phyloP scores from a whole-genome alignment of 1,284 basidiomycete species.

The Ganoderma leucocontextum region DNA sequence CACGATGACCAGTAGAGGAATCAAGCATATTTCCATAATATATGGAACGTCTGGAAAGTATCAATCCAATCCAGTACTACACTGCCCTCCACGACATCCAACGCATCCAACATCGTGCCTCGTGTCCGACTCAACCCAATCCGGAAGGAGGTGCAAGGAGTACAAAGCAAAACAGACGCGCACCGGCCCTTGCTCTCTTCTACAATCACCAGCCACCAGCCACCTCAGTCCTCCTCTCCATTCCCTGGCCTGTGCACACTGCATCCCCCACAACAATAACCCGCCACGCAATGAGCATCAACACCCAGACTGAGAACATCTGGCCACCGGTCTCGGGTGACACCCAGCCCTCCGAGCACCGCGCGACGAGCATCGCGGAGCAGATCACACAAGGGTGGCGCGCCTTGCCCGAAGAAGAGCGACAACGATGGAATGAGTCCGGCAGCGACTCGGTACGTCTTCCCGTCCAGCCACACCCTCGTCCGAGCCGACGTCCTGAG shows the following conservation, averaged over 20 bases:
- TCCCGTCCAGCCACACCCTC: not conserved
- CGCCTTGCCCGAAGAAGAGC: not conserved
- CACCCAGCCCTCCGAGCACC: no score
- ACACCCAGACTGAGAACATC: not conserved
- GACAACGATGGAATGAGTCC: not conserved
- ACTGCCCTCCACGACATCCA: not conserved
- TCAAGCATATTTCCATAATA: not conserved
- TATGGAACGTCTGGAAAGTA: not conserved
- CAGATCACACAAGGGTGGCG: not conserved
- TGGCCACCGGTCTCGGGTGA: not conserved
- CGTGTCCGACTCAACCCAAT: not conserved
- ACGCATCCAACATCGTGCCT: not conserved
- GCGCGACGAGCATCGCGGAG: not conserved
- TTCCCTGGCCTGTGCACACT: not conserved
- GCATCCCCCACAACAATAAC: not conserved
- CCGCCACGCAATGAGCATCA: not conserved
- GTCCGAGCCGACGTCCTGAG: no score
- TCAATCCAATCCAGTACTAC: not conserved
- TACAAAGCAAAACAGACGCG: conserved; percentile 2
- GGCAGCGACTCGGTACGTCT: not conserved
- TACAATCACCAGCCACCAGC: not conserved
- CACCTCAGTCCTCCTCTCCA: not conserved
- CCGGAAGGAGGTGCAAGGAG: not conserved
- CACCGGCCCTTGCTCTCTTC: not conserved
- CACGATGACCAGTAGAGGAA: no score